phyloP scores from a whole-genome alignment of 139 green algal genomes.

The Picochlorum sp. region DNA sequence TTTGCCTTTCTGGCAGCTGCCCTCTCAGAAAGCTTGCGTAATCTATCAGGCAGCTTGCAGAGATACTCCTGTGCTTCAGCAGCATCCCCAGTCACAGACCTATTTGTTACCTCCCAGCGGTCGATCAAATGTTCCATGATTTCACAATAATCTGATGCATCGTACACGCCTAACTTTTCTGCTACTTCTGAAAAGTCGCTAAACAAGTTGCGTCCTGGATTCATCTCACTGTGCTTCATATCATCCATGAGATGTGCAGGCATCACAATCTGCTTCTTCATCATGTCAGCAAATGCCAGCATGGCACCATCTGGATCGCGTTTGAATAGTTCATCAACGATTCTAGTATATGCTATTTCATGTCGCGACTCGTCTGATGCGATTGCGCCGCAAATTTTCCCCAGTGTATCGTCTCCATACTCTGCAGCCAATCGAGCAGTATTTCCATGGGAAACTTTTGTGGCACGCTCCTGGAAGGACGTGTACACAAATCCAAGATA shows the following conservation, averaged over 20 bases:
- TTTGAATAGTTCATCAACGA: conserved; percentile 84
- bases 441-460: conserved; percentile 93
- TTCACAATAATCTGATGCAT: conserved; percentile 79
- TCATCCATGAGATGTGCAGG: conserved; percentile 96
- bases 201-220: conserved; percentile 70
- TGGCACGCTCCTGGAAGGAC: conserved; percentile 93
- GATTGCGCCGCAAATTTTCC: conserved; percentile 84
- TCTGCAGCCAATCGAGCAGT: conserved; percentile 78
- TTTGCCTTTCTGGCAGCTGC: conserved; percentile 56
- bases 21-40: conserved; percentile 77
- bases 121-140: conserved; percentile 85
- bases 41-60: conserved; percentile 63
- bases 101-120: conserved; percentile 63
- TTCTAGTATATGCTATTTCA: conserved; percentile 88
- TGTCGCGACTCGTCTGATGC: conserved; percentile 91
- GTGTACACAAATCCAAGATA: conserved; percentile 99
- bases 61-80: conserved; percentile 68
- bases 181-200: conserved; percentile 92
- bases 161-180: conserved; percentile 60
- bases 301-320: conserved; percentile 77
- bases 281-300: conserved; percentile 95
- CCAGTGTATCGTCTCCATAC: conserved; percentile 71
- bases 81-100: conserved; percentile 49
- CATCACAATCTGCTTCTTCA: conserved; percentile 99
- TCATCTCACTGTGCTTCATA: conserved; percentile 47